phyloP scores from a whole-genome alignment of 768 basidiomycete genomes.

The Kwoniella heveanensis region DNA sequence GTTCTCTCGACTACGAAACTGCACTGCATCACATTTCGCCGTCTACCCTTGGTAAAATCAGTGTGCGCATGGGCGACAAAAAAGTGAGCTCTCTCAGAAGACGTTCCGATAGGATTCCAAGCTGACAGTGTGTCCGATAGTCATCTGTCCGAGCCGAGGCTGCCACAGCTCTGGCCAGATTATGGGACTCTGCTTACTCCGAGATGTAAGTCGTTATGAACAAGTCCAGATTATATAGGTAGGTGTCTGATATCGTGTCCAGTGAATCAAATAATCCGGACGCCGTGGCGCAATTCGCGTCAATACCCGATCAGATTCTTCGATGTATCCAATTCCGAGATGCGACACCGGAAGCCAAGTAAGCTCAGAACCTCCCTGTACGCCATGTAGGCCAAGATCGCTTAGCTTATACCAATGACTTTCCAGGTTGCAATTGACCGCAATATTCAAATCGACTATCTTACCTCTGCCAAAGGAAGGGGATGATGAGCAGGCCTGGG shows the following conservation, averaged over 20 bases:
- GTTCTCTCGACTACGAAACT: conserved; percentile 85
- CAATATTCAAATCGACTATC: conserved; percentile 70
- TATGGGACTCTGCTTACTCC: conserved; percentile 79
- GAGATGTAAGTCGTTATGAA: conserved; percentile 71
- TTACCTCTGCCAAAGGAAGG: conserved; percentile 69
- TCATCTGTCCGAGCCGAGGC: conserved; percentile 64
- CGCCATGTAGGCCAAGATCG: background rate
- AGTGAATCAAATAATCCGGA: conserved; percentile 78
- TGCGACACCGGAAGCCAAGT: conserved; percentile 67
- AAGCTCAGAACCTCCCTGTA: conserved; percentile 34
- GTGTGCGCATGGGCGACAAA: conserved; percentile 77
- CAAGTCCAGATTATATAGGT: background rate
- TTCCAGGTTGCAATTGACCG: conserved; percentile 58
- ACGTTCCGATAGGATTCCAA: background rate
- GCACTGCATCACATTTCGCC: conserved; percentile 77
- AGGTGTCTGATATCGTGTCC: background rate
- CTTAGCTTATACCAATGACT: background rate
- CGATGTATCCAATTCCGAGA: conserved; percentile 58
- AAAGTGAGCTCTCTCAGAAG: conserved; percentile 62
- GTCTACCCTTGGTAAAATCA: conserved; percentile 66
- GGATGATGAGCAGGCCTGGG: conserved; percentile 77
- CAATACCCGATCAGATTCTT: conserved; percentile 83
- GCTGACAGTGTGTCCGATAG: conserved; percentile 17
- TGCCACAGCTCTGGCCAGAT: conserved; percentile 69
- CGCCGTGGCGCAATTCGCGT: conserved; percentile 78